phyloP scores from a whole-genome alignment of 2,329 filamentous ascomycete genomes.

The Colletotrichum trifolii region DNA sequence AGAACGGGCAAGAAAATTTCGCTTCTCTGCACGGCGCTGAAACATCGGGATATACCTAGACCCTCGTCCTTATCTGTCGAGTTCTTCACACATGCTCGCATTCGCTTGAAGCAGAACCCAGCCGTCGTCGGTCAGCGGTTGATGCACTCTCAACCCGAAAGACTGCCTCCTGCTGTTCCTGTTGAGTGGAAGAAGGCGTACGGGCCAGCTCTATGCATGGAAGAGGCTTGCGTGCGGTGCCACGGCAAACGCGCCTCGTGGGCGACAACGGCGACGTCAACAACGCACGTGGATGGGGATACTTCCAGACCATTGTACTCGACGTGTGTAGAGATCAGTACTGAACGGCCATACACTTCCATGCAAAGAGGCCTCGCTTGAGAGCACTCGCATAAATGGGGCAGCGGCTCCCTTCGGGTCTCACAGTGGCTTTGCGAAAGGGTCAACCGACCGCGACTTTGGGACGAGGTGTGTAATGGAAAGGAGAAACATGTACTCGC shows the following conservation, averaged over 20 bases:
- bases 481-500: background rate
- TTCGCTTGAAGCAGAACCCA: conserved; percentile 5
- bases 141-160: conserved; percentile 17
- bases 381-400: conserved; percentile 6
- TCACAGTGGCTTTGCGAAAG: conserved; percentile 26
- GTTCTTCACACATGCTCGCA: background rate
- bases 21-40: background rate
- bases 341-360: background rate
- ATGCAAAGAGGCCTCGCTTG: background rate
- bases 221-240: conserved; percentile 33
- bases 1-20: too few species aligned
- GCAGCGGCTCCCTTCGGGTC: conserved; percentile 15
- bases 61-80: background rate
- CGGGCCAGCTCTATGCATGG: conserved; percentile 20
- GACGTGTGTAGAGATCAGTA: conserved; percentile 15
- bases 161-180: conserved; percentile 32
- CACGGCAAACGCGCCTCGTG: conserved; percentile 32
- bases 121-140: conserved; percentile 17
- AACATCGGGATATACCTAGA: background rate
- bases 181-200: conserved; percentile 30
- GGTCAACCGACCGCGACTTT: conserved; percentile 9
- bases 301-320: conserved; percentile 11
- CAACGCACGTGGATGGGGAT: conserved; percentile 26
- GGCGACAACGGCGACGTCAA: conserved; percentile 18
- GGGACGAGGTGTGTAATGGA: background rate